Conservation (phyloP, 768 basidiomycete species). For the Plicaturopsis crispa region DNA sequence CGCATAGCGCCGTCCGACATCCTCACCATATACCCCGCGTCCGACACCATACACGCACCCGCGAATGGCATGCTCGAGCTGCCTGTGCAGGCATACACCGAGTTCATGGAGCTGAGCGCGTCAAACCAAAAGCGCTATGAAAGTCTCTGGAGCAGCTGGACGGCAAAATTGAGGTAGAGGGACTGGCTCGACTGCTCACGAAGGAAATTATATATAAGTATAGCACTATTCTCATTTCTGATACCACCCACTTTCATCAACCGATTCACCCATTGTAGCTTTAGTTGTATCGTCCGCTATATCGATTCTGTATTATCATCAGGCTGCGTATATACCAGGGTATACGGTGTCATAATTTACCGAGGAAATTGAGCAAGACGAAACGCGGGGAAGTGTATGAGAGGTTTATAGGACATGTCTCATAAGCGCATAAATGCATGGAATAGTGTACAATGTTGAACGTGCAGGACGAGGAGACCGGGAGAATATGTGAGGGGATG, state of each 20-base stretch:
- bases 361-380: too few species aligned
- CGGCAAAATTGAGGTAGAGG: background rate
- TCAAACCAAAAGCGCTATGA: slow-evolving; percentile 51
- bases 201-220: background rate
- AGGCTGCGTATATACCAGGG: too few species aligned
- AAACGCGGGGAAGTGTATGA: too few species aligned
- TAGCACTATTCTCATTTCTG: background rate
- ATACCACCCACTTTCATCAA: background rate
- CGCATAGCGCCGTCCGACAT: slow-evolving; percentile 56
- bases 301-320: too few species aligned
- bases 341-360: too few species aligned
- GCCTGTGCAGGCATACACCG: slow-evolving; percentile 46
- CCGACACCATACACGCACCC: slow-evolving; percentile 21
- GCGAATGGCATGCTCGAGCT: slow-evolving; percentile 58
- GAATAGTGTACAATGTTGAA: too few species aligned
- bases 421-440: too few species aligned
- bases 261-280: slow-evolving; percentile 1
- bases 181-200: background rate
- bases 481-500: too few species aligned
- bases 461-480: too few species aligned
- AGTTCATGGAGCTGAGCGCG: slow-evolving; percentile 47
- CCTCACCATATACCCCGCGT: slow-evolving; percentile 47
- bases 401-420: too few species aligned
- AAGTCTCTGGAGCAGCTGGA: slow-evolving; percentile 47
- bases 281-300: background rate